These are phyloP conservation scores for Cinnamomum chago DNA, from an alignment of 164 flowering plant species.

Conservation along the genomic window DNA sequence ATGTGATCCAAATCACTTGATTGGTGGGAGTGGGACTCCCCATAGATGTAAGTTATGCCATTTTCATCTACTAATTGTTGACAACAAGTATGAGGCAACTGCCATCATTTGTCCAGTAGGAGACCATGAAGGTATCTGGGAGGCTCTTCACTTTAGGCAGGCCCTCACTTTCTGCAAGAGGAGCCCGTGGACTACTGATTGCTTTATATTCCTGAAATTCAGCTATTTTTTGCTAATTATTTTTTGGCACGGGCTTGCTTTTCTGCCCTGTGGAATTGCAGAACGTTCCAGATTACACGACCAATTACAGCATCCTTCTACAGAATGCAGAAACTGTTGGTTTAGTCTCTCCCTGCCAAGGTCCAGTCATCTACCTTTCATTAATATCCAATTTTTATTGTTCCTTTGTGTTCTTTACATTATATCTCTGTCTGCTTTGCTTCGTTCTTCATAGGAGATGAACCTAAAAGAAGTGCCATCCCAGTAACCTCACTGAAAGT, in stretches of 20 bases:
- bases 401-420: not conserved
- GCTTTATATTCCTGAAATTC: not conserved
- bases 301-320: slow-evolving; percentile 56
- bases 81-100: not conserved
- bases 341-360: slow-evolving; percentile 46
- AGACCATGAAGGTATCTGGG: not conserved
- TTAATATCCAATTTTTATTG: not conserved
- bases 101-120: not conserved
- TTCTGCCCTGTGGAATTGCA: slow-evolving; percentile 12
- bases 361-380: slow-evolving; percentile 21
- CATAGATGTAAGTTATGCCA: not conserved
- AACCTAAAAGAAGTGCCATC: slow-evolving; percentile 35
- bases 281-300: slow-evolving; percentile 38
- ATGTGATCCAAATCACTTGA: not conserved
- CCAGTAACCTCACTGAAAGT: slow-evolving; percentile 78
- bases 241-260: not conserved
- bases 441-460: slow-evolving; percentile 31
- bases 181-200: not conserved
- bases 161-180: not conserved
- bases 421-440: not conserved
- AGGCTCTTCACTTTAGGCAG: not conserved
- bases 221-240: too few relatives aligned
- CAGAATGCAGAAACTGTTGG: slow-evolving; percentile 96
- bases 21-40: not conserved
- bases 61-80: not conserved